These are phyloP conservation scores for Daedaleopsis sinensis DNA, from an alignment of 768 basidiomycete genomes.

Conservation along the genomic window DNA sequence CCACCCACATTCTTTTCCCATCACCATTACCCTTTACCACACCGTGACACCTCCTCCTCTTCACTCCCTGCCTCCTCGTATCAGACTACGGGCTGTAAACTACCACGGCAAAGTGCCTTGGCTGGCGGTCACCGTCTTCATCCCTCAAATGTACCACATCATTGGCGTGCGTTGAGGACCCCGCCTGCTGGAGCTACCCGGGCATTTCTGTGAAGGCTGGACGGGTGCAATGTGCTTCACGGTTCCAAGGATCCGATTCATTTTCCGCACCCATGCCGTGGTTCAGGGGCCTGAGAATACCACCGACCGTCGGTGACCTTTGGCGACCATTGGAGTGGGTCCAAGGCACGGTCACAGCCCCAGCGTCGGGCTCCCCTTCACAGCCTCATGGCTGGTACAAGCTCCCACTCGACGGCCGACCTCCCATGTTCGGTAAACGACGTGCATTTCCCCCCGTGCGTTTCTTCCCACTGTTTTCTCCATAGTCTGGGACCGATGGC, in stretches of 20 bases:
- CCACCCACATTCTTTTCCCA: no score
- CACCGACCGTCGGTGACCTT: no score
- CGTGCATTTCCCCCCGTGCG: neutral
- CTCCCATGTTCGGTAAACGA: constrained; percentile 5
- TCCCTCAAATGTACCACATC: no score
- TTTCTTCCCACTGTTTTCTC: neutral
- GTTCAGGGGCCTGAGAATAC: neutral
- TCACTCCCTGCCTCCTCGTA: no score
- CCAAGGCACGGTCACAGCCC: constrained; percentile 13
- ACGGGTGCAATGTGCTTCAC: neutral
- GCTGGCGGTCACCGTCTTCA: no score
- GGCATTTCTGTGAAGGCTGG: neutral
- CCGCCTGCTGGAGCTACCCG: neutral
- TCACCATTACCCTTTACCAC: no score
- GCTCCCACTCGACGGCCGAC: constrained; percentile 13
- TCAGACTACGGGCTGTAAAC: no score
- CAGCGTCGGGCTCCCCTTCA: neutral
- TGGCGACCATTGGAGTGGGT: constrained; percentile 3
- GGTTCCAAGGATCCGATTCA: neutral
- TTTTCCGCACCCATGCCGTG: neutral
- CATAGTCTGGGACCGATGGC: neutral
- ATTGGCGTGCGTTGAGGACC: no score
- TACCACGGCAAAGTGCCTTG: no score
- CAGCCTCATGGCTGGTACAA: neutral
- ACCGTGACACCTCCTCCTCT: no score